Base-by-base conservation (phyloP, 305 asterid genomes). In the Rubia occidens region DNA sequence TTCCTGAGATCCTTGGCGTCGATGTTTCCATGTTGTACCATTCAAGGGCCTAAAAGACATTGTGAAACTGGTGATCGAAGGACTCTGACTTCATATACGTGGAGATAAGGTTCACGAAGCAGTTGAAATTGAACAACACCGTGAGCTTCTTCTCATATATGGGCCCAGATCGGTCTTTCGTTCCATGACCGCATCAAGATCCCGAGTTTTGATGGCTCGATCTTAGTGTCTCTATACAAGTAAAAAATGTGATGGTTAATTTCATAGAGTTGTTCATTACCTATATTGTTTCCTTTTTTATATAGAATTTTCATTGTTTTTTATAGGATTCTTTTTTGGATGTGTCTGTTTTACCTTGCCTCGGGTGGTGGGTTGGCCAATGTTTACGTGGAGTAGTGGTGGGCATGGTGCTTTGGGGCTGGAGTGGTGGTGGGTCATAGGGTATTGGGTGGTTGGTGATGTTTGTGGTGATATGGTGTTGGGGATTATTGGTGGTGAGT, bases 61-160 rank as follows among this genome's bases (percentile, higher is more conserved):
- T 97, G 64, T 97, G 91, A 8, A 92, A 88, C 84, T 81, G 95
- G 65, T 91, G 94, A 76, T 92, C 97, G 72, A 92, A 92, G 2
- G 98, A 96, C 85, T 92, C 97, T 4, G 95, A 90, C 74, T 92
- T 92, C 78, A 92, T 81, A 67, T 92, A 96, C 82, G 87, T 92
- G 37, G 88, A 70, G 97, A 92, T 92, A 37, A 90, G 91, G 72
- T 88, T 94, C 6, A 86, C 72, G 72, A 92, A 92, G 8, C 89
- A 85, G 44, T 56, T 77, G 82, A 92, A 90, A 83, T 92, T 95
- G 80, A 90, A 88, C 3, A 94, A 84, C 2, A 95, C 70, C 64
- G 43, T 80, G 72, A 90, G 95, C 54, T 77, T 88, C 81, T 89
- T 95, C 60, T 85, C 84, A 61, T 85, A 58, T 73, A 86, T 85